phyloP scores from a whole-genome alignment of 495 filamentous ascomycete genomes.

The Tuber indicum region DNA sequence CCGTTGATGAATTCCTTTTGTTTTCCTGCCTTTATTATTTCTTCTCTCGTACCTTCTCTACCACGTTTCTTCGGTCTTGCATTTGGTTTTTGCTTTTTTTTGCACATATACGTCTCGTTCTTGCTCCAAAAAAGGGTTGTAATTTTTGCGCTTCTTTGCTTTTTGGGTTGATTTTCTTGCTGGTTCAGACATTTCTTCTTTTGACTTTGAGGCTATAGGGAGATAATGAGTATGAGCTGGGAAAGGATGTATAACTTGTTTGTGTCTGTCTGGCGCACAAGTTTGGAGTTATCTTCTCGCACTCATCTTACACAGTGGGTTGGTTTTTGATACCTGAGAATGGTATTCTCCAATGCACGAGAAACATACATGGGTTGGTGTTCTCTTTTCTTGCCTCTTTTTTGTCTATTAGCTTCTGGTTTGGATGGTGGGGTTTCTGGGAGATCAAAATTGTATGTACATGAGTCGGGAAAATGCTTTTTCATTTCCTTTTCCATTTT shows the following conservation, averaged over 20 bases:
- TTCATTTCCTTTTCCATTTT: neutral
- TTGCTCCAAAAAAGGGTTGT: slow-evolving; percentile 34
- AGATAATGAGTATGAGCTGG: slow-evolving; percentile 15
- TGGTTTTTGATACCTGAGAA: slow-evolving; percentile 14
- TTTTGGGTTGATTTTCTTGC: slow-evolving; percentile 1
- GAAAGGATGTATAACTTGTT: slow-evolving; percentile 15
- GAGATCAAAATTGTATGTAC: neutral
- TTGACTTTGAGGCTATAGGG: slow-evolving; percentile 15
- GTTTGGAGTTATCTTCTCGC: slow-evolving; percentile 18
- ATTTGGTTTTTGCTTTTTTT: slow-evolving; percentile 23
- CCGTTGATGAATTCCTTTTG: slow-evolving; percentile 33
- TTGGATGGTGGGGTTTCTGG: slow-evolving; percentile 15
- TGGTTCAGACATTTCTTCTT: slow-evolving; percentile 20
- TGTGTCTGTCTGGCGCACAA: neutral
- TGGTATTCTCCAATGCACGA: neutral
- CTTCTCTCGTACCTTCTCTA: slow-evolving; percentile 25
- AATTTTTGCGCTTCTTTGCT: slow-evolving; percentile 34
- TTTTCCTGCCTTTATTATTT: slow-evolving; percentile 23
- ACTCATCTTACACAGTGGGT: slow-evolving; percentile 13
- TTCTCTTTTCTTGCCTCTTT: slow-evolving; percentile 17
- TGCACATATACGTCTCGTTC: slow-evolving; percentile 14
- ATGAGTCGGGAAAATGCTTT: neutral
- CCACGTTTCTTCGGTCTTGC: slow-evolving; percentile 27
- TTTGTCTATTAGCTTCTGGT: slow-evolving; percentile 18
- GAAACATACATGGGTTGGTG: slow-evolving; percentile 10